phyloP scores from a whole-genome alignment of 768 basidiomycete species.

The Lentinula guzmanii region DNA sequence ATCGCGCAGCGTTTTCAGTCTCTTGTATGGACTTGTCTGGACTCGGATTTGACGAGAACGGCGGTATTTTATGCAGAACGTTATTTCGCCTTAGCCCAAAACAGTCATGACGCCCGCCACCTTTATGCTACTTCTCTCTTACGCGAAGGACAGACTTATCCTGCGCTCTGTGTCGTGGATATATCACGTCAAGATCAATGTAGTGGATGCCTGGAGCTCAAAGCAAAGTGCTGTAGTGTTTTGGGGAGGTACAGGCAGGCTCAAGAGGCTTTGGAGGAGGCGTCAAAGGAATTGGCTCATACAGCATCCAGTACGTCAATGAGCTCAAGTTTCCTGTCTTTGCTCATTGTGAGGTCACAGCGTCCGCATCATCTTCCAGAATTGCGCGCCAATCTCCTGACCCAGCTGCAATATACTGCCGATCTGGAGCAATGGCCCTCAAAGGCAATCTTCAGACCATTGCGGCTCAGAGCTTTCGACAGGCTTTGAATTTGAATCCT shows the following conservation, averaged over 20 bases:
- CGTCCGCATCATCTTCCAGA: slow-evolving; percentile 44
- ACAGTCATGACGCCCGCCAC: slow-evolving; percentile 77
- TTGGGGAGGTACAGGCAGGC: slow-evolving; percentile 77
- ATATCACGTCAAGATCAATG: slow-evolving; percentile 56
- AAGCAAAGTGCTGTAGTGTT: slow-evolving; percentile 65
- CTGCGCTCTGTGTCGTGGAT: slow-evolving; percentile 68
- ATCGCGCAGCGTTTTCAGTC: slow-evolving; percentile 65
- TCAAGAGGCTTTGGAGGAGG: slow-evolving; percentile 61
- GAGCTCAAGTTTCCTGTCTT: slow-evolving; percentile 8
- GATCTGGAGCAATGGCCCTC: slow-evolving; percentile 68
- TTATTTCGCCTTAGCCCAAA: slow-evolving; percentile 64
- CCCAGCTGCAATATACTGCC: slow-evolving; percentile 69
- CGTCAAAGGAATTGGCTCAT: slow-evolving; percentile 46
- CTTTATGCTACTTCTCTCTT: slow-evolving; percentile 78
- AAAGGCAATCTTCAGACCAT: slow-evolving; percentile 75
- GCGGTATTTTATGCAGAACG: slow-evolving; percentile 89
- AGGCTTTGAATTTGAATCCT: slow-evolving; percentile 68
- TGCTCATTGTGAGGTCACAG: slow-evolving; percentile 26
- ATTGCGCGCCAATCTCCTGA: slow-evolving; percentile 59
- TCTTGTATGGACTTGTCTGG: slow-evolving; percentile 80
- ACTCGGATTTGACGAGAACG: slow-evolving; percentile 70
- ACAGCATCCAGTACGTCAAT: slow-evolving; percentile 51
- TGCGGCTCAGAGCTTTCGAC: slow-evolving; percentile 65
- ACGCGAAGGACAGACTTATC: slow-evolving; percentile 63
- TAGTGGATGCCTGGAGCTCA: slow-evolving; percentile 73